phyloP scores from a whole-genome alignment of 768 basidiomycete genomes.

The Pholiota microspora region DNA sequence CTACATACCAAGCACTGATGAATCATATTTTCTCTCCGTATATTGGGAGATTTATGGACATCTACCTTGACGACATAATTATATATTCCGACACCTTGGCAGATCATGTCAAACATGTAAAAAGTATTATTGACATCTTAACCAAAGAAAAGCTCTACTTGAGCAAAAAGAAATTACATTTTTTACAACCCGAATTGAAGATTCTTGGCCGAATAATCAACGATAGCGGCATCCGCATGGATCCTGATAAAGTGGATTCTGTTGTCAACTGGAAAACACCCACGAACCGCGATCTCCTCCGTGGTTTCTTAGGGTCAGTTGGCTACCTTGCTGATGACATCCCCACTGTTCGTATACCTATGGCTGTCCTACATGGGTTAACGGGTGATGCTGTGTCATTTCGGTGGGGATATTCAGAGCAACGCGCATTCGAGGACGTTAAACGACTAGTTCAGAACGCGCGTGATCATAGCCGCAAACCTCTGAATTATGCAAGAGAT shows the following conservation, averaged over 20 bases:
- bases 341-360: not conserved
- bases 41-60: conserved; percentile 34
- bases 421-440: conserved; percentile 14
- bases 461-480: not conserved
- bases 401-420: not conserved
- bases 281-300: not conserved
- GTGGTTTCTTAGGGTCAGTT: not conserved
- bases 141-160: not conserved
- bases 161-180: not conserved
- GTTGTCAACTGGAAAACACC: not conserved
- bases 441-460: not conserved
- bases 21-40: conserved; percentile 32
- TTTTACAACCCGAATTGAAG: not conserved
- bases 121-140: not conserved
- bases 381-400: not conserved
- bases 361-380: not conserved
- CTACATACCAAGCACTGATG: conserved; percentile 26
- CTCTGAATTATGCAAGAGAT: not conserved
- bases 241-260: not conserved
- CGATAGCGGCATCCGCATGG: not conserved
- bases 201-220: not conserved
- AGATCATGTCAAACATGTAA: not conserved
- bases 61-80: conserved; percentile 20
- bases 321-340: not conserved
- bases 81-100: not conserved